A percentile compares a stretch with the other conserved stretches of the same genome.
Evolutionary conservation across 768 basidiomycete genomes (phyloP).

Genomic region (Russula abietina): DNA sequence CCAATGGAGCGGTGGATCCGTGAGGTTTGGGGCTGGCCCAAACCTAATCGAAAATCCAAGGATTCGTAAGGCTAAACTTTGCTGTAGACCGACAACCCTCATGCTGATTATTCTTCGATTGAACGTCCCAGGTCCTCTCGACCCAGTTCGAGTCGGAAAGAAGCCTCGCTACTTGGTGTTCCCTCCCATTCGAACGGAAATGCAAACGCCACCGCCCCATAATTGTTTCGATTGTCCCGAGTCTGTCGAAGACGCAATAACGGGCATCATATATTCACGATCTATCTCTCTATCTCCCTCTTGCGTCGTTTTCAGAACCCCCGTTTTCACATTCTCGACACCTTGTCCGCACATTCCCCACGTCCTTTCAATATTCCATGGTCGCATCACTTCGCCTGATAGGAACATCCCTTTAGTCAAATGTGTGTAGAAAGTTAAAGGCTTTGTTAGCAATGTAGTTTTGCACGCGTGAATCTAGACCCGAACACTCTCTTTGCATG

Average conservation of each 20-base stretch:
- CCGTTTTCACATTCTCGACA: conserved; percentile 5
- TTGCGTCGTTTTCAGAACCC: conserved; percentile 9
- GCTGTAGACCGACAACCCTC: conserved; percentile 10
- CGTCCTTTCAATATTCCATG: conserved; percentile 9
- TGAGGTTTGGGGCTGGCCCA: conserved; percentile 77
- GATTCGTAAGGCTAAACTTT: conserved; percentile 28
- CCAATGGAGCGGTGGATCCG: conserved; percentile 88
- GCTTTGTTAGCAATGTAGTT: conserved; percentile 17
- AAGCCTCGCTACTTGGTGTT: conserved; percentile 8
- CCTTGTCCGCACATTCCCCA: conserved; percentile 12
- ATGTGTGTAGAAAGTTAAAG: conserved; percentile 21
- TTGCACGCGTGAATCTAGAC: conserved; percentile 11
- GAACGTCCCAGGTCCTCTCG: conserved; percentile 26
- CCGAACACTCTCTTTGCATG: not conserved
- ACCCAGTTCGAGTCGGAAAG: conserved; percentile 32
- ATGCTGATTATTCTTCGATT: conserved; percentile 13
- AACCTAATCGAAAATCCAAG: conserved; percentile 32
- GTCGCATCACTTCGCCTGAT: conserved; percentile 13
- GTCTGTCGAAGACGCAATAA: conserved; percentile 5
- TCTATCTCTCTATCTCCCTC: conserved; percentile 17
- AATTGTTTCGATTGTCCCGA: conserved; percentile 17
- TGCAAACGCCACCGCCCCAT: conserved; percentile 9
- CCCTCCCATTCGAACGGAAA: conserved; percentile 10
- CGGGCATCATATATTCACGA: conserved; percentile 16
- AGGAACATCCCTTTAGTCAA: conserved; percentile 14